Percentiles rank a stretch among this genome's conserved stretches.
phyloP scores from a whole-genome alignment of 768 basidiomycete species.

The Symmetrospora coprosmae region DNA sequence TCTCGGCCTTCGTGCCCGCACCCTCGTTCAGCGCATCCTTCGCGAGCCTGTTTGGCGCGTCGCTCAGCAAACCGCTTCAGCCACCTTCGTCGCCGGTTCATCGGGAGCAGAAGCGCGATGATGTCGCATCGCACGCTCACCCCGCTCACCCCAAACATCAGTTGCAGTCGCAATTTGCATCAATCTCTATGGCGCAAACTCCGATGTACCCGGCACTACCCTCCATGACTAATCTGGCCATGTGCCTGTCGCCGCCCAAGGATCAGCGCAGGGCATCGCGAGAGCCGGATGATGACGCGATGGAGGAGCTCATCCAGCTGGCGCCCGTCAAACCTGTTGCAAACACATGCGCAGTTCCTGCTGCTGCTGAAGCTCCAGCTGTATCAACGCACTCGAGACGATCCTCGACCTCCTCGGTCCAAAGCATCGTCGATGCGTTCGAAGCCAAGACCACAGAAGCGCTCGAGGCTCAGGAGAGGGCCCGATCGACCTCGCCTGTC shows the following conservation, averaged over 20 bases:
- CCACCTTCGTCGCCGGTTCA: too few relatives aligned
- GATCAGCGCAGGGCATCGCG: background rate
- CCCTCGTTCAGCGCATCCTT: slow-evolving; percentile 10
- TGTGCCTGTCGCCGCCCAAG: background rate
- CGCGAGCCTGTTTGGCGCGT: slow-evolving; percentile 1
- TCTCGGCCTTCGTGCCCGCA: slow-evolving; percentile 15
- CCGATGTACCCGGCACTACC: slow-evolving; percentile 5
- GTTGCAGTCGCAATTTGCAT: too few relatives aligned
- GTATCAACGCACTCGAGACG: too few relatives aligned
- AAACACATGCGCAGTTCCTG: background rate
- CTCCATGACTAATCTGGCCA: background rate
- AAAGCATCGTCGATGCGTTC: background rate
- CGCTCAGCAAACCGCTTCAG: background rate
- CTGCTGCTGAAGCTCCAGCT: background rate
- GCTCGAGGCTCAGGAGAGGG: background rate
- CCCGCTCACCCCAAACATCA: too few relatives aligned
- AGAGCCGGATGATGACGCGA: background rate
- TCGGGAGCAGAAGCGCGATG: too few relatives aligned
- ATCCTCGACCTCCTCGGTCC: too few relatives aligned
- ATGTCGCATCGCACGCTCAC: too few relatives aligned
- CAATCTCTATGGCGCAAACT: too few relatives aligned
- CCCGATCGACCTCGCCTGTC: background rate
- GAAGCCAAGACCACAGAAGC: slow-evolving; percentile 1
- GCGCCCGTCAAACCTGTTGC: too few relatives aligned
- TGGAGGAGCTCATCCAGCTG: slow-evolving; percentile 1